Evolutionary conservation across 2,329 filamentous ascomycete species (phyloP), one percentile per base, ranked within the genome.

Genomic region (Sclerotinia minor): DNA sequence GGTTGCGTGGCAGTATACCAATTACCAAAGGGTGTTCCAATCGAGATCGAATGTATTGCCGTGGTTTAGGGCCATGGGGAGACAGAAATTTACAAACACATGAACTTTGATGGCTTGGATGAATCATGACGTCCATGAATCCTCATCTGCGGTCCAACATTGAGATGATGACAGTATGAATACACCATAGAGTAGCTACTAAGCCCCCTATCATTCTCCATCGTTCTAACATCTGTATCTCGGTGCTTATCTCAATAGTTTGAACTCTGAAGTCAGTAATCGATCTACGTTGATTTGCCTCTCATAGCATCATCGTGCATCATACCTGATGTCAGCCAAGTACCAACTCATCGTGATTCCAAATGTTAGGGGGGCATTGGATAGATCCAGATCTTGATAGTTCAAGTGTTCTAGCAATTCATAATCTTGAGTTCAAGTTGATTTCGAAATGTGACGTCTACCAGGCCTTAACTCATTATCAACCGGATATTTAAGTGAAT

Each of bases 41-140:
- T 97, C 19, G 94, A 97, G 85, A 95, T 97, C 78, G 93, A 97
- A 85, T 92, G 89, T 77, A 92, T 95, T 83, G 92, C 92, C 70
- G 83, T 91, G 68, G 84, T 87, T 71, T 88, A 79, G 70, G 17
- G 44, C 38, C 5, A 29, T 19, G 54, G 17, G 17, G 19, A 7
- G 13, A 44, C 5, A 21, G 6, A 29, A 64, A 57, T 21, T 21
- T 9, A 47, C 17, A 38, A 29, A n/a, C 15, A n/a, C 21, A 19
- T 60, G 19, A 24, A 32, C 21, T 29, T 11, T 1, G 38, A 55
- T 19, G n/a, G 5, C 19, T 11, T 11, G 15, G 17, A 60, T 17
- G 6, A 60, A 49, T 32, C 19, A 49, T 32, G 44, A 49, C 13
- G 44, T 5, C 44, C 1, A 35, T 24, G 13, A 35, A 44, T 15